These are phyloP conservation scores for Cryoendolithus antarcticus DNA, from an alignment of 2,329 filamentous ascomycete genomes.

Conservation along the genomic window DNA sequence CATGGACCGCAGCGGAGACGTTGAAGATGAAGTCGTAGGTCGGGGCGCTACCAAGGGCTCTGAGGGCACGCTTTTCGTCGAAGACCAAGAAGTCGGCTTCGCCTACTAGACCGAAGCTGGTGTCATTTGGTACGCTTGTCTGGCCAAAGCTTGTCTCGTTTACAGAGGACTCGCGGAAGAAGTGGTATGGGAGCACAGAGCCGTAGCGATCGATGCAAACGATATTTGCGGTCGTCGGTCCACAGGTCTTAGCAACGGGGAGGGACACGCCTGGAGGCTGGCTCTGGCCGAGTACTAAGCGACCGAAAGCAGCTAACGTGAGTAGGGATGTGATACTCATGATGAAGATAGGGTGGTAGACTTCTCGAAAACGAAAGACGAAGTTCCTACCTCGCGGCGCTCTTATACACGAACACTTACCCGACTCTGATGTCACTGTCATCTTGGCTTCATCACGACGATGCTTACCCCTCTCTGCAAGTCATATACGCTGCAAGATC, in stretches of 20 bases:
- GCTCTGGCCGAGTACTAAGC: too few relatives aligned
- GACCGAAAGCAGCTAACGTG: too few relatives aligned
- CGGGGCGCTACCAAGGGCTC: conserved; percentile 26
- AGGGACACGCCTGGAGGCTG: conserved; percentile 3
- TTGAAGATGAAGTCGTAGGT: conserved; percentile 27
- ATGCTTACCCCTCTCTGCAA: too few relatives aligned
- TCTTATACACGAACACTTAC: too few relatives aligned
- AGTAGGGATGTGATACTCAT: too few relatives aligned
- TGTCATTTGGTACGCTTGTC: conserved; percentile 23
- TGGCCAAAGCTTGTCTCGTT: conserved; percentile 19
- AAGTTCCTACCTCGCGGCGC: too few relatives aligned
- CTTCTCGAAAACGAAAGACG: too few relatives aligned
- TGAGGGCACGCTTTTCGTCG: conserved; percentile 24
- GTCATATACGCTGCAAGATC: too few relatives aligned
- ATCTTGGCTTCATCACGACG: too few relatives aligned
- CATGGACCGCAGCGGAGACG: conserved; percentile 28
- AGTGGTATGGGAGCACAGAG: conserved; percentile 26
- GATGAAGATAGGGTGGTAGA: too few relatives aligned
- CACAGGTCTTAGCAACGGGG: conserved; percentile 10
- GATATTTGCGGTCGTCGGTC: conserved; percentile 12
- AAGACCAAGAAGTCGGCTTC: conserved; percentile 29
- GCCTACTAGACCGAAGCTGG: conserved; percentile 20
- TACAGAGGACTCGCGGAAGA: conserved; percentile 17
- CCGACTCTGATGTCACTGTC: too few relatives aligned
- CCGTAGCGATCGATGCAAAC: conserved; percentile 29